Evolutionary conservation across 331 rosid genomes (phyloP), one percentile per base, ranked within the genome.

Genomic region (Rosa hybrid): DNA sequence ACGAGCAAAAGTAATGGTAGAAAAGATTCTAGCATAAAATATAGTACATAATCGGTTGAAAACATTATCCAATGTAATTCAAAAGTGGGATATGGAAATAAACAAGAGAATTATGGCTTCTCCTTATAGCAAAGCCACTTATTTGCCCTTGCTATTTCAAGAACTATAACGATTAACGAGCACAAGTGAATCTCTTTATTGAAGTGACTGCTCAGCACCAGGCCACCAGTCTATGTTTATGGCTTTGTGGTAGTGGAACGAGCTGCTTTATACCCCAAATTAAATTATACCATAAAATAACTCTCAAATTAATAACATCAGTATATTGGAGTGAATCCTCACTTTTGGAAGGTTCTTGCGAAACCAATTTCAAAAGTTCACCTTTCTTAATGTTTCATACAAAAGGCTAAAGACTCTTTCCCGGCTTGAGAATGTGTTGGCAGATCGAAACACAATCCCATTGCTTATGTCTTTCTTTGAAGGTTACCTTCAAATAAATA

Each of bases 121-220:
- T 60, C 48, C 17, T 80, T 81, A 68, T 80, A 45, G 85, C n/a
- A 65, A 75, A 30, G 16, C 71, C 84, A 75, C 76, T 23, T 70
- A 59, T 74, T 53, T 45, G 16, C 68, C 46, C 42, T 27, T 60
- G 12, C 68, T 50, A 68, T 38, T 83, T 85, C 51, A 80, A 41
- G 76, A 56, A 77, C 76, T 12, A 57, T 80, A 82, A 74, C 63
- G 63, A 53, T 72, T 80, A 82, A 74, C 63, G 63, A 53, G 75
- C 82, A 23, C 65, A 56, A 56, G 45, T 68, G 80, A 81, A 78
- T 76, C 49, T 74, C 83, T 86, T 82, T 30, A 54, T 57, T 81
- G 90, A 91, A 88, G 84, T 80, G 90, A 89, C 92, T 53, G 42
- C 44, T 78, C 81, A 72, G 74, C 86, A 86, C 39, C 76, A 49